A percentile compares a stretch with the other conserved stretches of the same genome.
Evolutionary conservation across 2,329 filamentous ascomycete genomes (phyloP).

Genomic region (Venturia aucupariae): DNA sequence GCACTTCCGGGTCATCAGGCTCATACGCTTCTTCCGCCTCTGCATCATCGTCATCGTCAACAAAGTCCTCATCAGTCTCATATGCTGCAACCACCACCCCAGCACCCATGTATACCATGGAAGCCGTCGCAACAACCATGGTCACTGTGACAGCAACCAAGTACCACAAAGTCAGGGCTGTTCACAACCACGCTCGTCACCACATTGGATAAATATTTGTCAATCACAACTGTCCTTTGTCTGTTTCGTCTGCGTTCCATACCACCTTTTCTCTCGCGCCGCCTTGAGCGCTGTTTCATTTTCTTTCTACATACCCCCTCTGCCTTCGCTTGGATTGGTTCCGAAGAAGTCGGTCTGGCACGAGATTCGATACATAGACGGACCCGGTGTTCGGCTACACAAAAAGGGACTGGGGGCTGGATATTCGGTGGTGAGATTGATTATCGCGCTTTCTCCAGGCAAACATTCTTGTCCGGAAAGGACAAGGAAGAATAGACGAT

Average conservation of each 20-base stretch:
- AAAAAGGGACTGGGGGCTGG: conserved; percentile 1
- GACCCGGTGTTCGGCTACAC: conserved; percentile 11
- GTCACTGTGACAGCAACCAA: conserved; percentile 6
- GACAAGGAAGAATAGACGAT: too few species aligned
- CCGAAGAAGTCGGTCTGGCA: not conserved
- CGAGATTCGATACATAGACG: not conserved
- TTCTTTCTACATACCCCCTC: not conserved
- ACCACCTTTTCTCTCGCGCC: not conserved
- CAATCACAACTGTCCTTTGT: not conserved
- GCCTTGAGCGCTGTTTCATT: not conserved
- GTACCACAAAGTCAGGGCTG: not conserved
- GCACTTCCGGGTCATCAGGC: not conserved
- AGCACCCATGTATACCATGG: not conserved
- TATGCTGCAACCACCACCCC: conserved; percentile 3
- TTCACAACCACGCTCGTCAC: conserved; percentile 9
- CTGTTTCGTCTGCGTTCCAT: not conserved
- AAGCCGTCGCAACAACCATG: not conserved
- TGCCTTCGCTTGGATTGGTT: not conserved
- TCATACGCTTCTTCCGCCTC: not conserved
- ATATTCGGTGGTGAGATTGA: not conserved
- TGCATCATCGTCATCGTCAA: not conserved
- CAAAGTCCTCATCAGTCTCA: not conserved
- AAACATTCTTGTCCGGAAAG: too few species aligned
- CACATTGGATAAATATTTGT: conserved; percentile 7
- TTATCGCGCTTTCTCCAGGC: not conserved